phyloP scores from a whole-genome alignment of 352 stramenopile species.

The Phytophthora meadii region DNA sequence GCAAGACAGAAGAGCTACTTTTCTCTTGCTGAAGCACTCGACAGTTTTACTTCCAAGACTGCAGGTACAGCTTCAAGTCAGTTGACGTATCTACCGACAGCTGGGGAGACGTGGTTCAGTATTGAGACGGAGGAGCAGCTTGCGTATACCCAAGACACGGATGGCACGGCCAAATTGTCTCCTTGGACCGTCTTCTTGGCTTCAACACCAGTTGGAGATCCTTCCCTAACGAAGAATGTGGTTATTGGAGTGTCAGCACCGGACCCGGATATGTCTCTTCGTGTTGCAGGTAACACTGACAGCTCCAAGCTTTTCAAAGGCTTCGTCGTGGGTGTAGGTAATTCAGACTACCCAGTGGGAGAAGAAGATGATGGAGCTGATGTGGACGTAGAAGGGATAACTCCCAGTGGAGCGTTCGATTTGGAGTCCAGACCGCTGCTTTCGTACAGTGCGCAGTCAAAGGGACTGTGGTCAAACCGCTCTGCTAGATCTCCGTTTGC shows the following conservation, averaged over 20 bases:
- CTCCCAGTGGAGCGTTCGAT: constrained; percentile 36
- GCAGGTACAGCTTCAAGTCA: constrained; percentile 48
- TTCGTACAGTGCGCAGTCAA: constrained; percentile 42
- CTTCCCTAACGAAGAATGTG: constrained; percentile 71
- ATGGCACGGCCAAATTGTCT: constrained; percentile 67
- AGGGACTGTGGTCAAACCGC: constrained; percentile 52
- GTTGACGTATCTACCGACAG: constrained; percentile 67
- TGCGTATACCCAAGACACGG: constrained; percentile 77
- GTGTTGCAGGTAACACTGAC: constrained; percentile 68
- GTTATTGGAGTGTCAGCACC: constrained; percentile 74
- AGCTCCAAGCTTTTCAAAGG: constrained; percentile 64
- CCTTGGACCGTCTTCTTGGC: constrained; percentile 84
- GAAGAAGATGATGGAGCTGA: constrained; percentile 31
- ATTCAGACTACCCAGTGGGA: constrained; percentile 48
- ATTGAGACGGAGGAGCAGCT: constrained; percentile 86
- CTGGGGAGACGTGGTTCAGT: constrained; percentile 83
- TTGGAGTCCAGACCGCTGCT: constrained; percentile 54
- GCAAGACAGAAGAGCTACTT: constrained; percentile 74
- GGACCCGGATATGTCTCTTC: constrained; percentile 70
- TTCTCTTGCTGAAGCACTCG: constrained; percentile 75
- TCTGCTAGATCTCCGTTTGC: constrained; percentile 59
- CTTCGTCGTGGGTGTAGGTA: constrained; percentile 76
- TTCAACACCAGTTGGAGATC: constrained; percentile 57
- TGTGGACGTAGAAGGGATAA: constrained; percentile 17
- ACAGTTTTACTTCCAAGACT: constrained; percentile 58